Evolutionary conservation across 768 basidiomycete genomes (phyloP).

Genomic region (Kwoniella dendrophila): DNA sequence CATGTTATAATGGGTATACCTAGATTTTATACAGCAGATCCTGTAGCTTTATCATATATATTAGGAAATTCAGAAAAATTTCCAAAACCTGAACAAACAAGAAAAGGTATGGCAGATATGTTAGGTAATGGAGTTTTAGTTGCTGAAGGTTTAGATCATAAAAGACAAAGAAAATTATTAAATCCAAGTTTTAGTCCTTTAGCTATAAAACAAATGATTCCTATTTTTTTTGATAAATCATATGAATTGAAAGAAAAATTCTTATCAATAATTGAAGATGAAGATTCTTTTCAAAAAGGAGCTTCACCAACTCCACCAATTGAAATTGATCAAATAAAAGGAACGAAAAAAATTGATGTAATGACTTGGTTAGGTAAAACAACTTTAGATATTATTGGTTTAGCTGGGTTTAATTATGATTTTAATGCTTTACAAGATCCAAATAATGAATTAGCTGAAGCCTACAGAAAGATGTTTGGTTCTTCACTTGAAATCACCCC

Average conservation of each 20-base stretch:
- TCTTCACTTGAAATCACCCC: constrained; percentile 25
- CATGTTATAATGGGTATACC: constrained; percentile 56
- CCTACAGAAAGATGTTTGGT: constrained; percentile 58
- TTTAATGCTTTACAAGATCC: constrained; percentile 84
- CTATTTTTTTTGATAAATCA: constrained; percentile 67
- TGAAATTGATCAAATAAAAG: constrained; percentile 26
- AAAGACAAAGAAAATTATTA: constrained; percentile 67
- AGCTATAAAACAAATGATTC: constrained; percentile 63
- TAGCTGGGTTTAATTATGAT: constrained; percentile 73
- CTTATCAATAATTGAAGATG: constrained; percentile 32
- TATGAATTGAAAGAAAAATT: constrained; percentile 57
- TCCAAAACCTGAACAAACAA: constrained; percentile 81
- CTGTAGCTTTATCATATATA: constrained; percentile 71
- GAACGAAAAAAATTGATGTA: constrained; percentile 61
- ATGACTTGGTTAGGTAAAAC: constrained; percentile 65
- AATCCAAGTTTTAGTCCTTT: constrained; percentile 55
- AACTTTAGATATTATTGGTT: constrained; percentile 76
- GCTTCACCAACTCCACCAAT: constrained; percentile 26
- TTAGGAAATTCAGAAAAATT: constrained; percentile 66
- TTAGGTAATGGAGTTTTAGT: constrained; percentile 67
- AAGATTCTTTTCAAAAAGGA: not conserved
- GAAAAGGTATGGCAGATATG: constrained; percentile 70
- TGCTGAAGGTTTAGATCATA: constrained; percentile 65
- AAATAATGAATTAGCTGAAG: constrained; percentile 82
- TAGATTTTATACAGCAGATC: constrained; percentile 79